These are phyloP conservation scores for Aspergillus sparsus DNA, from an alignment of 495 filamentous ascomycete genomes.

Conservation along the genomic window DNA sequence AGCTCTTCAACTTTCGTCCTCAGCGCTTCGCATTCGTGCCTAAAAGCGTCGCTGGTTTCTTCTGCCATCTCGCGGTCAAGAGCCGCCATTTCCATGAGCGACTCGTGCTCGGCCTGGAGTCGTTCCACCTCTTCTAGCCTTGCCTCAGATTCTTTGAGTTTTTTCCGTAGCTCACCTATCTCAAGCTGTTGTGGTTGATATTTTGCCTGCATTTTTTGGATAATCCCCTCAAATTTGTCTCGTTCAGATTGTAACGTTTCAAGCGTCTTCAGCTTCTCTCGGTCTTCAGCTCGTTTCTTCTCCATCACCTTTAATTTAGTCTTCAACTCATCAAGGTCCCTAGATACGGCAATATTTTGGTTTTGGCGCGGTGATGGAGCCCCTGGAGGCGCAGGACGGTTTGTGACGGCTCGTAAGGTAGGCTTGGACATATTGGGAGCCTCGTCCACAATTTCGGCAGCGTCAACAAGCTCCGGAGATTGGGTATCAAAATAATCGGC, in stretches of 20 bases:
- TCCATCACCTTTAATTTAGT: conserved; percentile 77
- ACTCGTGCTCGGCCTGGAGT: conserved; percentile 79
- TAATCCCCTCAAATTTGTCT: conserved; percentile 84
- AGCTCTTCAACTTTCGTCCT: conserved; percentile 78
- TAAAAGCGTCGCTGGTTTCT: conserved; percentile 79
- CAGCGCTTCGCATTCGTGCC: conserved; percentile 76
- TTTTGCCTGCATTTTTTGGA: conserved; percentile 88
- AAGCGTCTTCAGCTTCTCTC: conserved; percentile 79
- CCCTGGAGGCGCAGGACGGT: conserved; percentile 28
- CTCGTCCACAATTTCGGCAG: conserved; percentile 23
- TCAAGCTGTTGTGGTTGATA: conserved; percentile 86
- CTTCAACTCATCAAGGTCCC: conserved; percentile 78
- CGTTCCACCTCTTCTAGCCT: conserved; percentile 68
- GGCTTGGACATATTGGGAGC: conserved; percentile 24
- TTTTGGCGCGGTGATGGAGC: conserved; percentile 34
- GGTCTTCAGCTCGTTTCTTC: conserved; percentile 78
- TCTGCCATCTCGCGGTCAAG: conserved; percentile 97
- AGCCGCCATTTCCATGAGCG: conserved; percentile 80
- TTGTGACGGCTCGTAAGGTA: conserved; percentile 34
- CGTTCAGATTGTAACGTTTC: conserved; percentile 77
- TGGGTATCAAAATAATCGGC: conserved; percentile 38
- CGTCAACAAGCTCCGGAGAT: conserved; percentile 28
- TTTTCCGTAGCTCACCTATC: conserved; percentile 69
- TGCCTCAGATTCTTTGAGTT: conserved; percentile 72
- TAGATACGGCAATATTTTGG: conserved; percentile 47